A percentile compares a stretch with the other conserved stretches of the same genome.
Evolutionary conservation across 2,329 filamentous ascomycete species (phyloP).

Genomic region (Clonostachys solani): DNA sequence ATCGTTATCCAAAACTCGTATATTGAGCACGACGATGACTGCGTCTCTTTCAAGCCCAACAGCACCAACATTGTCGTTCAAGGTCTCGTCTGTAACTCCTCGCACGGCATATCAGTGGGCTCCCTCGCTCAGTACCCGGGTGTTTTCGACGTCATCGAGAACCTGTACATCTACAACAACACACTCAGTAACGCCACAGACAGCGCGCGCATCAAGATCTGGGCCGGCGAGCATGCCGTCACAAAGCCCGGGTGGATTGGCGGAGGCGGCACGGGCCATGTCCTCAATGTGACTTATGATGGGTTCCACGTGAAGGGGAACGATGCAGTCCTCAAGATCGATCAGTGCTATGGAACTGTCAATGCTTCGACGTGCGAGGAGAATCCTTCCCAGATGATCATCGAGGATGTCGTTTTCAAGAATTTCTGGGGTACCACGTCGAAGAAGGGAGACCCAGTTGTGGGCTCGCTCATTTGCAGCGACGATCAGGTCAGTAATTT

Average conservation of each 20-base stretch:
- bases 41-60: constrained; percentile 72
- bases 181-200: constrained; percentile 57
- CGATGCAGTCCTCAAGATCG: constrained; percentile 29
- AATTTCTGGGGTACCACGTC: constrained; percentile 19
- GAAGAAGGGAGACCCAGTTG: constrained; percentile 17
- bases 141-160: constrained; percentile 63
- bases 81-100: constrained; percentile 63
- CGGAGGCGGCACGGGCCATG: constrained; percentile 46
- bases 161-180: constrained; percentile 61
- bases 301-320: constrained; percentile 51
- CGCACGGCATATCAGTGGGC: constrained; percentile 70
- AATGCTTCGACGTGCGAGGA: constrained; percentile 3
- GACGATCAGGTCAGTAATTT: constrained; percentile 13
- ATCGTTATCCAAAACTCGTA: constrained; percentile 64
- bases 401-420: constrained; percentile 17
- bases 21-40: constrained; percentile 64
- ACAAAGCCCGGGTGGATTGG: constrained; percentile 53
- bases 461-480: constrained; percentile 19
- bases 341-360: constrained; percentile 14
- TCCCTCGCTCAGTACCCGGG: constrained; percentile 64
- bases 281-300: constrained; percentile 59
- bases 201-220: constrained; percentile 70
- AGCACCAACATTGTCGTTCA: constrained; percentile 65
- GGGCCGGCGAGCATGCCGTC: constrained; percentile 45
- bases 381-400: constrained; percentile 11